Conservation (phyloP, 768 basidiomycete species). For the Auricularia cornea region DNA sequence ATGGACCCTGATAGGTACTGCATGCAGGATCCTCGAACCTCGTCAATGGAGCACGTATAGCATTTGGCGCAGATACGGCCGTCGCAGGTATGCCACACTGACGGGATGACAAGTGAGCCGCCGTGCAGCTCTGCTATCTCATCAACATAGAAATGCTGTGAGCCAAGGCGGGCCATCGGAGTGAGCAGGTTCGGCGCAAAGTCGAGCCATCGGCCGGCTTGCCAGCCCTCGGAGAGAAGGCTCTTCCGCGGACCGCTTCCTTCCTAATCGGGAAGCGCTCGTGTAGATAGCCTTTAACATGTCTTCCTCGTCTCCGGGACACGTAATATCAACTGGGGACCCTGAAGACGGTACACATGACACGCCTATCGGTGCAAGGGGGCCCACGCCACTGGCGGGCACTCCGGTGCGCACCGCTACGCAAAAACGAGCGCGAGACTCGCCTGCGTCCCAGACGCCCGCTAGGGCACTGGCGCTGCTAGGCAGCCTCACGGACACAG, state of each 20-base stretch:
- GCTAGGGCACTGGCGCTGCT: neutral
- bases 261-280: neutral
- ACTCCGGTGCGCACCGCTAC: neutral
- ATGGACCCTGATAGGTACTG: neutral
- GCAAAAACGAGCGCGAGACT: neutral
- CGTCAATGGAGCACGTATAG: neutral
- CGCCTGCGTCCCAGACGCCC: neutral
- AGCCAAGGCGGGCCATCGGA: constrained; percentile 11
- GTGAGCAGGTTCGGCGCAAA: constrained; percentile 5
- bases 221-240: neutral
- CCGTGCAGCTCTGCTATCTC: constrained; percentile 8
- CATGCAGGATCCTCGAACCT: too few species aligned
- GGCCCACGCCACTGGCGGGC: neutral
- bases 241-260: neutral
- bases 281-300: neutral
- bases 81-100: neutral
- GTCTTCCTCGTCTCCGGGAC: neutral
- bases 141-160: constrained; percentile 12
- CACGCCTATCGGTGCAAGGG: neutral
- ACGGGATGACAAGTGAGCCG: constrained; percentile 4
- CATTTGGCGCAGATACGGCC: neutral
- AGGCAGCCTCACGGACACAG: neutral
- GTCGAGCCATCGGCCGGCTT: neutral
- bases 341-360: neutral
- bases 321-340: neutral